phyloP scores from a whole-genome alignment of 2,329 filamentous ascomycete species.

The Ceratocystis huliohia region DNA sequence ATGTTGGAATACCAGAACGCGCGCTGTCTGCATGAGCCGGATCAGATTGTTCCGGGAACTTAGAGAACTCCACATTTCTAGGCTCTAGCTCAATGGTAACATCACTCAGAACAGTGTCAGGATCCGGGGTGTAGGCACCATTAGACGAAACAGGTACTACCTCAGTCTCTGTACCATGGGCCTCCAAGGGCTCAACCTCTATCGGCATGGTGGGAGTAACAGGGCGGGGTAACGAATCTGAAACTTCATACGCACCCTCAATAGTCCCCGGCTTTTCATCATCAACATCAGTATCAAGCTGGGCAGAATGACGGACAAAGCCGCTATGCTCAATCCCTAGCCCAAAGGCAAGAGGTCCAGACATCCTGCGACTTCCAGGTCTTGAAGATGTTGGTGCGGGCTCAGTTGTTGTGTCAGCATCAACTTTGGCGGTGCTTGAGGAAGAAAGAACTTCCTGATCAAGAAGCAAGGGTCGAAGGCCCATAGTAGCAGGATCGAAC shows the following conservation, averaged over 20 bases:
- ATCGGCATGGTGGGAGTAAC: not conserved
- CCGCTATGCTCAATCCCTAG: conserved; percentile 13
- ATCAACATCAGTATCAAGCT: not conserved
- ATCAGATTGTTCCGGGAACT: not conserved
- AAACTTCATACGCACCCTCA: not conserved
- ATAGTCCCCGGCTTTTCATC: not conserved
- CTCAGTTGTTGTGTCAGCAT: not conserved
- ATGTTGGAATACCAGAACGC: not conserved
- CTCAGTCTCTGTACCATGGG: not conserved
- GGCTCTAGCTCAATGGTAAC: not conserved
- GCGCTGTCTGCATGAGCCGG: not conserved
- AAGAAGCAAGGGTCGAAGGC: not conserved
- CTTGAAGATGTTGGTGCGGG: not conserved
- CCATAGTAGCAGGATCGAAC: not conserved
- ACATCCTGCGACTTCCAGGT: not conserved
- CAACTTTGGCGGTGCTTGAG: not conserved
- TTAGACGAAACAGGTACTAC: not conserved
- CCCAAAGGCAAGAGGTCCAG: conserved; percentile 29
- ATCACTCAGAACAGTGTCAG: not conserved
- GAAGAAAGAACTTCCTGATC: not conserved
- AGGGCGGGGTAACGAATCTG: not conserved
- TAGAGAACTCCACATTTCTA: not conserved
- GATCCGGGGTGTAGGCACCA: not conserved
- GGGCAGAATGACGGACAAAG: not conserved
- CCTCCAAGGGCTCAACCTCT: not conserved